These are phyloP conservation scores for Epichloe typhina DNA, from an alignment of 2,329 filamentous ascomycete genomes.

Conservation along the genomic window DNA sequence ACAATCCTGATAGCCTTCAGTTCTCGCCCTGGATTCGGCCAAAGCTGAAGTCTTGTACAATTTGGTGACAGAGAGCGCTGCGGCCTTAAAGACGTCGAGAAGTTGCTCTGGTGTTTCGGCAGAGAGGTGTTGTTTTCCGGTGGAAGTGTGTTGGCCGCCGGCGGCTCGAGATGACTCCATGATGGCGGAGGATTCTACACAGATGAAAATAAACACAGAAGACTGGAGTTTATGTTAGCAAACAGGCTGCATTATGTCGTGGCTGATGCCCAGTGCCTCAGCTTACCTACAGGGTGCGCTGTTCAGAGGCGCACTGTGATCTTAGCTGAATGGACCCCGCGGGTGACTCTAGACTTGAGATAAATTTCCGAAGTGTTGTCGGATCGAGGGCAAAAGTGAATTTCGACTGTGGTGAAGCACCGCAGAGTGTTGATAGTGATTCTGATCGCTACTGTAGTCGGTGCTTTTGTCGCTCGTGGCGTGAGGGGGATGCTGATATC, in stretches of 20 bases:
- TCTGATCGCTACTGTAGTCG: not conserved
- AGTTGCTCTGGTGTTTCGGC: conserved; percentile 47
- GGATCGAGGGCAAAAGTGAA: no score
- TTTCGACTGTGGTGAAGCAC: not conserved
- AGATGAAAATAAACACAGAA: not conserved
- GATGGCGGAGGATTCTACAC: not conserved
- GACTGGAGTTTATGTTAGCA: not conserved
- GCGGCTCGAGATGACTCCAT: conserved; percentile 8
- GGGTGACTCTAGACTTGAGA: not conserved
- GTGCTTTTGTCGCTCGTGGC: not conserved
- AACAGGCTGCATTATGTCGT: not conserved
- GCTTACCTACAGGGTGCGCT: not conserved
- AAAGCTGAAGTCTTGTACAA: conserved; percentile 85
- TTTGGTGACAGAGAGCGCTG: conserved; percentile 87
- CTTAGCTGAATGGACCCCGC: conserved; percentile 2
- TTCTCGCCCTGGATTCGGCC: conserved; percentile 60
- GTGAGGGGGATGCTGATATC: not conserved
- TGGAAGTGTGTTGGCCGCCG: conserved; percentile 7
- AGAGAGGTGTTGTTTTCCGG: conserved; percentile 18
- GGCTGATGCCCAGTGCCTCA: not conserved
- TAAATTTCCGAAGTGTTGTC: not conserved
- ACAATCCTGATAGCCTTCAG: conserved; percentile 85
- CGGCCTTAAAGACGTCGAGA: conserved; percentile 80
- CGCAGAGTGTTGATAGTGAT: not conserved
- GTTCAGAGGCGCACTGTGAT: not conserved